Evolutionary conservation across 2,329 filamentous ascomycete genomes (phyloP), one percentile per base, ranked within the genome.

Genomic region (Madurella fahalii): DNA sequence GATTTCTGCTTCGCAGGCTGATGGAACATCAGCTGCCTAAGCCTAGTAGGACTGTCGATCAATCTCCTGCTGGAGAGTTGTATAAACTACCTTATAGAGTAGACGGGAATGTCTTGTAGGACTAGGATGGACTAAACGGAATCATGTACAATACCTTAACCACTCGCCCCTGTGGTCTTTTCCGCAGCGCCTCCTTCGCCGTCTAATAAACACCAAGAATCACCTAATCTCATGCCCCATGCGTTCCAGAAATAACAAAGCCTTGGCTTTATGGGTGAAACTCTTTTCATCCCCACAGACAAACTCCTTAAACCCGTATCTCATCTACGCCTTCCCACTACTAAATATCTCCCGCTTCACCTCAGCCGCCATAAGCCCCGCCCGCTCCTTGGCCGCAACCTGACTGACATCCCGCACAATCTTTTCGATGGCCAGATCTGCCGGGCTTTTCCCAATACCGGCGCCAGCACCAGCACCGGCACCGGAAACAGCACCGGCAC

Each of bases 291-390:
- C 7, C 25, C 34, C 20, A 47, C 39, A n/a, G 25, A 49, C 37
- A 9, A 40, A 30, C 44, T 9, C 32, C 39, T 37, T 20, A n/a
- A n/a, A n/a, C 8, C 39, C 43, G 42, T 20, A 61, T 61, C 15
- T 55, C 50, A 40, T 68, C 25, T 30, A 51, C 17, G 17, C n/a
- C 34, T n/a, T 17, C 15, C 45, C 40, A 17, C 77, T 61, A 12
- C 72, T 78, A 60, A 88, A 88, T 5, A 88, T 70, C 64, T 78
- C 78, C 47, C 79, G 79, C 74, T 87, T 88, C 58, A 87, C 77
- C 63, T 82, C 77, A 0, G 77, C 76, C 1, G 83, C 83, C 66
- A 85, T 72, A 58, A 87, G 64, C 0, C 84, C 84, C n/a, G 80
- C 81, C 63, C 72, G 74, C 71, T 86, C 83, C 68, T 85, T 82